A percentile compares a stretch with the other conserved stretches of the same genome.
Evolutionary conservation across 1,284 basidiomycete species (phyloP).

Genomic region (Exobasidium cylindrosporum): DNA sequence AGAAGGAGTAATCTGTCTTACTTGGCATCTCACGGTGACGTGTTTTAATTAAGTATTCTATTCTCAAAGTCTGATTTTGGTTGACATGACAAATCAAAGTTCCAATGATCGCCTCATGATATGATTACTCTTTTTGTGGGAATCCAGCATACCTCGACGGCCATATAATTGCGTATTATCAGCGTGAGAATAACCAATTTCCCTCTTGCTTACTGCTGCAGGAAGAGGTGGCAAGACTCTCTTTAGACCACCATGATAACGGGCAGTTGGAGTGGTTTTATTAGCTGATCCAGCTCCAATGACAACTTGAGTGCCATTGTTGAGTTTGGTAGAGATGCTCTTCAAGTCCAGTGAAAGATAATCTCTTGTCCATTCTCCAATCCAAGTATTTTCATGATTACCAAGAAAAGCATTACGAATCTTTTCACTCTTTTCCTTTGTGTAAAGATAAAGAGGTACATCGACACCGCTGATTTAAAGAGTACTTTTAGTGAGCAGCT

Average conservation of each 20-base stretch:
- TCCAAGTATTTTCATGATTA: conserved; percentile 47
- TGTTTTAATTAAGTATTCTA: no score
- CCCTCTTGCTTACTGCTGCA: not conserved
- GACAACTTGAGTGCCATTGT: conserved; percentile 18
- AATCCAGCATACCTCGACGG: no score
- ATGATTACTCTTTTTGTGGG: no score
- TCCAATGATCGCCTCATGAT: no score
- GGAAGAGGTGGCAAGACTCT: conserved; percentile 2
- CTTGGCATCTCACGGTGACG: no score
- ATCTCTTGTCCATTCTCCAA: conserved; percentile 33
- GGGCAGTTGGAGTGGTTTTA: not conserved
- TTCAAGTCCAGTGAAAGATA: conserved; percentile 33
- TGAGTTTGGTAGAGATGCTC: conserved; percentile 22
- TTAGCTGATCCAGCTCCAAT: not conserved
- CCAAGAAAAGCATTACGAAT: conserved; percentile 18
- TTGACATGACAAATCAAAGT: no score
- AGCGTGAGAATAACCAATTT: conserved; percentile 7
- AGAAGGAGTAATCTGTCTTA: no score
- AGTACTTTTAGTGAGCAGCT: no score
- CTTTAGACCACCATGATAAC: conserved; percentile 9
- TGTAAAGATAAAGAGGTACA: conserved; percentile 38
- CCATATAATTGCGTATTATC: conserved; percentile 3
- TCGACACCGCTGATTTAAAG: conserved; percentile 35
- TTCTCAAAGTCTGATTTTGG: no score
- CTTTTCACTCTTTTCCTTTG: conserved; percentile 14